Evolutionary conservation across 352 stramenopile genomes (phyloP), one percentile per base, ranked within the genome.

Genomic region (Pythium brachiatum): DNA sequence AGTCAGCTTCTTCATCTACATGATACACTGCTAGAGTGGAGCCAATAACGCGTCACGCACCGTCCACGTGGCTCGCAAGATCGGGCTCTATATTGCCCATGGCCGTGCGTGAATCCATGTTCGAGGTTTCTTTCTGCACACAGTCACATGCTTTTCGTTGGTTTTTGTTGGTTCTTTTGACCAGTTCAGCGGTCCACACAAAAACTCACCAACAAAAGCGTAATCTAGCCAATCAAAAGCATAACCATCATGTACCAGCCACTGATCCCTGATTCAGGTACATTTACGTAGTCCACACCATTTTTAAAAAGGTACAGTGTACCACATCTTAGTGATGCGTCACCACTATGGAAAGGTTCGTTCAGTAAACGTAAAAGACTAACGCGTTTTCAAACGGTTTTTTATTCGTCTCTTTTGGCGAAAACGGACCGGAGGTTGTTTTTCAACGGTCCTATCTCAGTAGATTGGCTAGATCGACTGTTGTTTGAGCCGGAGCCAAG

Each of bases 101-200:
- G 20, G 36, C n/a, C n/a, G 21, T 7, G 21, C 50, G 52, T 56
- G 52, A 52, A 67, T 67, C 60, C 60, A 67, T 67, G 43, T 60
- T 52, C 25, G 47, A 38, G 41, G 21, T 39, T 43, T 41, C 26
- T 53, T 58, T 51, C 25, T 54, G 47, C 53, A 61, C 47, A 20
- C 47, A 67, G 60, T 67, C 60, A 67, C 60, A 67, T 67, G 52
- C 39, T 67, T 54, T 64, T 58, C 41, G 41, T 48, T 48, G 47
- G 48, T 27, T 55, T 55, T 55, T 55, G 21, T 29, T 46, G 32
- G 21, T 58, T 43, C 26, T 58, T 56, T 52, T 64, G 34, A 64
- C 58, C 41, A 26, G 41, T 48, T 44, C 31, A 27, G 23, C 31
- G 51, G 29, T 57, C 51, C 51, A 57, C 51, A 57, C 51, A 39